Evolutionary conservation across 23 red algal genomes (phyloP), one percentile per base, ranked within the genome.

Genomic region (Gracilariopsis chorda): DNA sequence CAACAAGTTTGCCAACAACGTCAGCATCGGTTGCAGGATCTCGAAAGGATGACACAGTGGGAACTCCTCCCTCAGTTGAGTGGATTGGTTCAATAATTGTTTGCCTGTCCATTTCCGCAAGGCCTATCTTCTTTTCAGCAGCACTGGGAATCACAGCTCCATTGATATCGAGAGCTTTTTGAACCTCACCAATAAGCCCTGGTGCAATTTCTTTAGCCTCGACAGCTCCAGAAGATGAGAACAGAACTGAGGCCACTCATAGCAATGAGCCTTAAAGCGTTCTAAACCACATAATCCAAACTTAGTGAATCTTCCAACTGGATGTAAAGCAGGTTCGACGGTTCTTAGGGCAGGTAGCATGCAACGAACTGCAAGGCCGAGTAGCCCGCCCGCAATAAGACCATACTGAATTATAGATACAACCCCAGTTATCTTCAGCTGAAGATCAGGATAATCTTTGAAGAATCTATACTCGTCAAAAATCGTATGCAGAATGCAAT

Each of bases 401-500:
- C 72, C 40, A 32, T 90, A 12, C 47, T 95, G 65, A 34, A 94
- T 77, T n/a, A 98, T 73, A 9, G 84, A 92, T 24, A 98, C 70
- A 55, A 57, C 53, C 13, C 90, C 95, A 4, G 95, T 98, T 8
- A 88, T 98, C 39, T 64, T 67, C 28, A 98, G 65, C 60, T 94
- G 91, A 34, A 67, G 41, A 9, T 94, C 92, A 32, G 95, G 95
- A 74, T 98, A 98, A 25, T 94, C 85, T 36, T 68, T 63, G 21
- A 94, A 92, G 44, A 98, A 98, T 33, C 92, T 83, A 80, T 98
- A 98, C 69, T 98, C 95, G 52, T 98, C 95, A 70, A 98, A 87
- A 17, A 98, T 70, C 20, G 92, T 98, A 47, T 98, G 95, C 14
- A 98, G 88, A n/a, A 86, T 69, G 69, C 95, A 98, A 9, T 63